These are phyloP conservation scores for Sistotremastrum suecicum DNA, from an alignment of 768 basidiomycete genomes.

Conservation along the genomic window DNA sequence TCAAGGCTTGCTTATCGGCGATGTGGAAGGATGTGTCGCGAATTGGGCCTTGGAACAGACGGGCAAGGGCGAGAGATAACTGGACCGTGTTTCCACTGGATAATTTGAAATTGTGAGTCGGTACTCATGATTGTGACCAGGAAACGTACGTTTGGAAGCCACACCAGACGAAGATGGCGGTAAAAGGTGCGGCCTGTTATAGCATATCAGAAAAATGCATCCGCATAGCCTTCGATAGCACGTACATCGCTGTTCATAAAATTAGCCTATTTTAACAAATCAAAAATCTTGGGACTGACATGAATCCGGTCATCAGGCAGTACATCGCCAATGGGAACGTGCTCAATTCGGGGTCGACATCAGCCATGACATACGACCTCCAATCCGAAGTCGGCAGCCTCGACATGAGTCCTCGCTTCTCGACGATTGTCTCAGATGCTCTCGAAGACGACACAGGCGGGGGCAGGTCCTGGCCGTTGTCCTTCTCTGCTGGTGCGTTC, in stretches of 20 bases:
- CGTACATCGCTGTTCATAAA: not conserved
- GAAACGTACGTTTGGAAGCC: constrained; percentile 59
- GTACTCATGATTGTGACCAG: not conserved
- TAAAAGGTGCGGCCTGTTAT: constrained; percentile 43
- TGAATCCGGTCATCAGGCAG: constrained; percentile 71
- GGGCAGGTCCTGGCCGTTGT: no score
- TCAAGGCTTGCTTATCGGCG: constrained; percentile 73
- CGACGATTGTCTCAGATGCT: no score
- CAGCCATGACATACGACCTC: constrained; percentile 8
- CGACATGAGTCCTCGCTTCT: no score
- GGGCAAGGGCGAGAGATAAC: constrained; percentile 67
- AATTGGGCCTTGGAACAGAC: constrained; percentile 47
- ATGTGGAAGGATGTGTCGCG: constrained; percentile 54
- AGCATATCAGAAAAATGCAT: not conserved
- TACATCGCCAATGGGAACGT: constrained; percentile 45
- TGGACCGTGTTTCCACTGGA: no score
- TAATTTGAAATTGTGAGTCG: not conserved
- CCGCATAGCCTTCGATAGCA: not conserved
- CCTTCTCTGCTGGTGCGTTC: no score
- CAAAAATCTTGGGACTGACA: constrained; percentile 28
- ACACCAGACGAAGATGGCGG: constrained; percentile 73
- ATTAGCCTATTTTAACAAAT: not conserved
- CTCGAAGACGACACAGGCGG: no score
- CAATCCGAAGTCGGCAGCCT: no score
- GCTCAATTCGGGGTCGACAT: constrained; percentile 38